Base-by-base conservation (phyloP, 179 eudicot genomes). In the Vitellaria paradoxa region DNA sequence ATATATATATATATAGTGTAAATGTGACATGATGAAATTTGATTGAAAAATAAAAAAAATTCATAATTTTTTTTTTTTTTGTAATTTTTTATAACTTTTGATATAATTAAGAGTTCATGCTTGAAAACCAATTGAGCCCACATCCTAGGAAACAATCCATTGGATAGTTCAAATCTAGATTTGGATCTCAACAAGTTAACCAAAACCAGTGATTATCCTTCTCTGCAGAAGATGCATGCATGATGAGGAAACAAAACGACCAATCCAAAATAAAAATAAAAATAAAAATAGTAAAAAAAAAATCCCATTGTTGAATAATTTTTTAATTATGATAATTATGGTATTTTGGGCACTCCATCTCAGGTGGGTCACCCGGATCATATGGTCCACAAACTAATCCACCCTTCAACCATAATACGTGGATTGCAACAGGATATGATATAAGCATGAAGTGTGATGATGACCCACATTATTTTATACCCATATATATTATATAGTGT, bases 341-440 rank as follows among this genome's bases (percentile, higher is more conserved):
- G 52, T 57, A 45, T 66, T 75, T 46, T 67, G n/a, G 42, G 72
- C 68, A 64, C 84, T 57, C 87, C 69, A 76, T 66, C 17, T 10
- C 59, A 23, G 49, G 30, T 64, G 57, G 77, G 77, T 73, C 61
- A 64, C 63, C 42, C 40, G 65, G 73, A 67, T 78, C 57, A 18
- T 23, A 61, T 1, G n/a, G 20, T 49, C 76, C 73, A 30, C 81
- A 42, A 73, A 72, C 62, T n/a, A 18, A 15, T 57, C 46, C 65
- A 79, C 46, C 17, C 56, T 7, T 61, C 21, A 72, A 62, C 52
- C 40, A 75, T 76, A 81, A 78, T 77, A 81, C 76, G 81, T 79
- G 70, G 73, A 63, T 65, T 47, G 65, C 72, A 67, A 71, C 75
- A 78, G 53, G 12, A n/a, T 80, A 82, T 82, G 88, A 85, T 80